Evolutionary conservation across 2,329 filamentous ascomycete genomes (phyloP), one percentile per base, ranked within the genome.

Genomic region (Fusarium nurragi): DNA sequence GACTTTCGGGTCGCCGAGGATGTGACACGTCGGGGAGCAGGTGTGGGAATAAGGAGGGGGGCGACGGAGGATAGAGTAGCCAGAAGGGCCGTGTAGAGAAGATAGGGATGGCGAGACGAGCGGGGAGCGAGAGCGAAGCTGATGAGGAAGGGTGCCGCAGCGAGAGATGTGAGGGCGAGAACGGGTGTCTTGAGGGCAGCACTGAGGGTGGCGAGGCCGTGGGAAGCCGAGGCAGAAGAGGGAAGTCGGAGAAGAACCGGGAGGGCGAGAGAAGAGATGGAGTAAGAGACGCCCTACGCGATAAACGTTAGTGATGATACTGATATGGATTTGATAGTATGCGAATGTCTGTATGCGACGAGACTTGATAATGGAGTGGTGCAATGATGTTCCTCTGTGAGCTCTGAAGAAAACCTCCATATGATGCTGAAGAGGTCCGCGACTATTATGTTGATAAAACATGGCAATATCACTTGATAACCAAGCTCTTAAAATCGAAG

Each of bases 261-360:
- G 59, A 97, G 86, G 23, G 92, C 88, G 65, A 96, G 81, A 59
- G 88, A 86, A 21, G 90, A 90, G 70, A 95, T 86, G 44, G 93
- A 90, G 80, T 94, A 96, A 48, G 94, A 97, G 59, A 95, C 86
- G 77, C 94, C 94, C 94, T 97, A 72, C 47, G 44, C 54, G n/a
- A 54, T 19, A 59, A 48, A 40, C 49, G 40, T 71, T 59, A 69
- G 68, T 39, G 19, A 57, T 28, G 22, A 57, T 28, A 41, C 41
- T 43, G 34, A 21, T 14, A 37, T 54, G 22, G 25, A n/a, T 32
- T 32, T 23, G n/a, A 26, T 30, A 23, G 36, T 26, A 30, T 25
- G 18, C 37, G 19, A 21, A 40, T 10, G 8, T 22, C 28, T 40
- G 25, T 9, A 38, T 43, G 22, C 28, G 13, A 39, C 22, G 44